Conservation (phyloP, 140 eudicot species). For the Senecio squalidus region DNA sequence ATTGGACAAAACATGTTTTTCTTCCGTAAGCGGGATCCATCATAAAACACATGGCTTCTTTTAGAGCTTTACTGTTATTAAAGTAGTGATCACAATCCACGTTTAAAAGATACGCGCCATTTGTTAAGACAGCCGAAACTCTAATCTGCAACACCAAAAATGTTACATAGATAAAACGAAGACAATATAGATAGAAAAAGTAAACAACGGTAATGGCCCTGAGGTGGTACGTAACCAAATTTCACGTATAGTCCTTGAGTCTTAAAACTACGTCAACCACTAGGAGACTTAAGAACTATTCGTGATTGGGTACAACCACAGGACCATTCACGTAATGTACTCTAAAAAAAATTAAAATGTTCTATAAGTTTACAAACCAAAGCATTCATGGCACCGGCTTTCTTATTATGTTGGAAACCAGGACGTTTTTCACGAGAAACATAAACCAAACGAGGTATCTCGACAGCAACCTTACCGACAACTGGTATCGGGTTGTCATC, state of each 20-base stretch:
- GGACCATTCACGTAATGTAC: too few species aligned
- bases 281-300: too few species aligned
- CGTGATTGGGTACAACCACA: too few species aligned
- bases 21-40: constrained; percentile 83
- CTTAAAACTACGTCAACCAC: too few species aligned
- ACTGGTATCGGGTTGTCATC: too few species aligned
- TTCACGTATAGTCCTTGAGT: too few species aligned
- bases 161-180: background rate
- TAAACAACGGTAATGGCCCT: too few species aligned
- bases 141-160: constrained; percentile 51
- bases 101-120: constrained; percentile 77
- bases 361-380: constrained; percentile 38
- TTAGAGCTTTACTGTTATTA: constrained; percentile 75
- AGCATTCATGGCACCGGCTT: constrained; percentile 96
- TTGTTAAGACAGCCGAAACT: constrained; percentile 86
- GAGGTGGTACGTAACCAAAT: too few species aligned
- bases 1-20: constrained; percentile 74
- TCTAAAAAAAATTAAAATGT: background rate
- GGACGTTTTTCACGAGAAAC: constrained; percentile 95
- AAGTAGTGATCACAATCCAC: constrained; percentile 97
- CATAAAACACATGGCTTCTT: constrained; percentile 93
- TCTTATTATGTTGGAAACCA: constrained; percentile 89
- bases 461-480: too few species aligned
- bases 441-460: constrained; percentile 78
- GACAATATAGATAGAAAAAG: too few species aligned